Base-by-base conservation (phyloP, 2,329 filamentous ascomycete species). In the Daldinia sp. region DNA sequence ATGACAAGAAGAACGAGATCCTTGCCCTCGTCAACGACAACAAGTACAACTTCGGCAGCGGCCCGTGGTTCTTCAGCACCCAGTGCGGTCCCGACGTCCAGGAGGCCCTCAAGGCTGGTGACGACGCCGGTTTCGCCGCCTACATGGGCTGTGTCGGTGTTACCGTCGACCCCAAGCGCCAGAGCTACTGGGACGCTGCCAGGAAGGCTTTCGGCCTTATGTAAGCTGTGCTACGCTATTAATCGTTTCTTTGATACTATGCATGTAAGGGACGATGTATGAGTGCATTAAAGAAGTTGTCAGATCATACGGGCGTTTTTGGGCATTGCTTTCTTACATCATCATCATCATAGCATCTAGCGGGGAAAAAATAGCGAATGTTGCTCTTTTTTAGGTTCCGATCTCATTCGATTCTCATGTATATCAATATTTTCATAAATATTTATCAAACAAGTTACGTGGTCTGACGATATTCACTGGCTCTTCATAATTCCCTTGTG, bases 41-140 rank as follows among this genome's bases (percentile, higher is more conserved):
- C 75, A 72, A 85, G 74, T 82, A 83, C 79, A 87, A 87, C 79
- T 88, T 88, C 77, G 85, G 79, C 65, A 82, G 80, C 46, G 86
- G 81, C 6, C 74, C 85, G 2, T 88, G 87, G 87, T 88, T 83
- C 77, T 73, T 86, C 26, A 75, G 74, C 0, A 84, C 77, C 1
- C 75, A 86, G 75, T 88, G 85, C 75, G 46, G 69, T 2, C 7
- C 67, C 0, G 69, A 69, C 2, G 79, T 84, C 46, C 73, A 77
- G 12, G 26, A 72, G 0, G 73, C 69, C 28, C 79, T 88, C 42
- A 68, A 74, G n/a, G 42, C 60, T 1, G 78, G 81, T 62, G 72
- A 76, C 10, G 82, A 87, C 23, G 76, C 67, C 0, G 85, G 81
- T 1, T 87, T 82, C 66, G 35, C 61, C 2, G 74, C 75, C 0